phyloP scores from a whole-genome alignment of 208 protist species.

The Angomonas deanei region DNA sequence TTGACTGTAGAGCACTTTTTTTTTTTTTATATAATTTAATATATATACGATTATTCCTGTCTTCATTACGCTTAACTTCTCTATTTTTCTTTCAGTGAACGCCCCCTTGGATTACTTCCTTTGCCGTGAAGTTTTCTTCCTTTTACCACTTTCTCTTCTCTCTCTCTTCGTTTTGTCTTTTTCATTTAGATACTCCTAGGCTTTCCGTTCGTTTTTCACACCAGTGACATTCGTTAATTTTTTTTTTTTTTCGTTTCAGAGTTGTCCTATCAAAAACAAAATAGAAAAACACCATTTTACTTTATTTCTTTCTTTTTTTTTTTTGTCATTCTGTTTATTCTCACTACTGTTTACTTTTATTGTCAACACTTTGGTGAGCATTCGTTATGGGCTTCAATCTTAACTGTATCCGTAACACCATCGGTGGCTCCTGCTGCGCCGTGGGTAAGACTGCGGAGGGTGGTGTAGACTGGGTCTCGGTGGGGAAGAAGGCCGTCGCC shows the following conservation, averaged over 20 bases:
- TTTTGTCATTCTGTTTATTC: neutral
- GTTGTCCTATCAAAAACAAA: neutral
- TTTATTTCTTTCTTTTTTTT: slow-evolving; percentile 15
- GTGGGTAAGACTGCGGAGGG: neutral
- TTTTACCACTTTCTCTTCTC: too few species aligned
- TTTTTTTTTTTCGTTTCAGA: neutral
- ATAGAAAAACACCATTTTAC: too few species aligned
- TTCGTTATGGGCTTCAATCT: slow-evolving; percentile 4
- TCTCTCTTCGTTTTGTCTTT: neutral
- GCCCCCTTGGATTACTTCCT: too few species aligned
- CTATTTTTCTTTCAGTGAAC: too few species aligned
- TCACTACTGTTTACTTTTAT: neutral
- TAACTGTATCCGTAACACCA: neutral
- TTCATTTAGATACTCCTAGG: slow-evolving; percentile 9
- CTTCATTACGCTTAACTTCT: too few species aligned
- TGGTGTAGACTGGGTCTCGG: slow-evolving; percentile 19
- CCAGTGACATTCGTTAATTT: neutral
- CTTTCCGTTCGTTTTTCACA: neutral
- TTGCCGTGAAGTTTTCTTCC: too few species aligned
- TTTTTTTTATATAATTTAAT: too few species aligned
- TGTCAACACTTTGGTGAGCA: too few species aligned
- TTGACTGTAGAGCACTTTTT: too few species aligned
- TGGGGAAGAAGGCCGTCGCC: slow-evolving; percentile 27
- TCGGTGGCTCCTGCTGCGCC: neutral
- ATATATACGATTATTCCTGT: too few species aligned